phyloP scores from a whole-genome alignment of 2,329 filamentous ascomycete species.

The Pseudogymnoascus sp. region DNA sequence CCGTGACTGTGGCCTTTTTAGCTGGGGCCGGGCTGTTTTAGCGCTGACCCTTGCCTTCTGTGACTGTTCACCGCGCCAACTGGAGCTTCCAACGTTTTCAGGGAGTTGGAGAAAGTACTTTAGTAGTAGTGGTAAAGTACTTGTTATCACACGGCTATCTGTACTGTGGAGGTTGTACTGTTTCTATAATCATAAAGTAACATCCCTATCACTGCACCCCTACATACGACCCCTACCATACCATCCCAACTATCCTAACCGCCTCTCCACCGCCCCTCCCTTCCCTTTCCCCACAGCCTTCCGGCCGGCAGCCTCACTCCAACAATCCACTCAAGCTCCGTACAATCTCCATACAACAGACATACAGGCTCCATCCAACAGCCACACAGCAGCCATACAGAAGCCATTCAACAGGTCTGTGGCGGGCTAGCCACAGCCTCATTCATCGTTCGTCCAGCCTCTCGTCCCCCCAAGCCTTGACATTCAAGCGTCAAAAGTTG shows the following conservation, averaged over 20 bases:
- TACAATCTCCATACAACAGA: neutral
- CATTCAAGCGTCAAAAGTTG: neutral
- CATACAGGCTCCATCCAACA: neutral
- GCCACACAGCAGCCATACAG: neutral
- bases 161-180: neutral
- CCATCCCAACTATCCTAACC: neutral
- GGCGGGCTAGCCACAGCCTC: neutral
- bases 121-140: neutral
- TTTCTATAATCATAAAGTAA: neutral
- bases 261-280: neutral
- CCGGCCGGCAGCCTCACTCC: slow-evolving; percentile 1
- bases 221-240: neutral
- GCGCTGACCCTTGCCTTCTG: neutral
- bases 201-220: neutral
- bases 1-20: neutral
- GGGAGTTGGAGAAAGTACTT: too few relatives aligned
- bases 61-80: slow-evolving; percentile 2
- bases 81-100: neutral
- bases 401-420: neutral
- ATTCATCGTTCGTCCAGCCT: neutral
- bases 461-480: neutral
- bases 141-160: neutral
- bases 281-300: neutral
- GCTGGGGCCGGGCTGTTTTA: neutral
- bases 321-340: neutral